Base-by-base conservation (phyloP, 1,139 yeast species). In the Torulaspora globosa region DNA sequence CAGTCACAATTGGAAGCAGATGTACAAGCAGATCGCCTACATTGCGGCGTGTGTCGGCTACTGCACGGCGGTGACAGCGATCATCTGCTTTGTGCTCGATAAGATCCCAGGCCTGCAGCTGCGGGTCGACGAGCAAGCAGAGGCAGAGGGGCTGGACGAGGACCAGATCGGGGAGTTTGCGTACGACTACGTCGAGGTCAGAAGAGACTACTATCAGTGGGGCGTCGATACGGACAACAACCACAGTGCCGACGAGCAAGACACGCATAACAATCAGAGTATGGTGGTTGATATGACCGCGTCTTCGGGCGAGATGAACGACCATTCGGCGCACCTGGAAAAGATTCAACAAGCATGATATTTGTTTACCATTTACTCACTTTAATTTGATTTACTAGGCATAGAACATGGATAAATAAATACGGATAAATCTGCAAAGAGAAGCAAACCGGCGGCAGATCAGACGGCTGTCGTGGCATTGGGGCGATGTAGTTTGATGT, bases 151-250 rank as follows among this genome's bases (percentile, higher is more conserved):
- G 51, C 79, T 89, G 70, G 98, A 92, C 67, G 97, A 92, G 67
- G 96, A 88, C 68, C 97, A 92, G 70, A 87, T 92, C 57, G 98
- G 98, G 44, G 97, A 92, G 68, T 92, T 92, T 70, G 98, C 98
- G 18, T 92, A 90, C 66, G 97, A 92, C 69, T 92, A 89, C 64
- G 97, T 92, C 49, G 98, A 92, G 71, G 95, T 90, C 16, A 79
- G 97, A 69, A 80, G 97, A 66, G 96, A 90, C 69, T 90, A 85
- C 69, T 76, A 85, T 61, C 86, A 88, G 56, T 86, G 82, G 82
- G 73, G 72, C 14, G 61, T 59, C 15, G 63, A 61, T 39, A 58
- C 59, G 9, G 64, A 59, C 44, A 52, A 56, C 46, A 35, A 46
- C 18, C 54, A 52, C 40, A 34, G 35, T 10, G 32, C 12, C n/a